Conservation (phyloP, 768 basidiomycete species). For the Mrakia hoshinonis region DNA sequence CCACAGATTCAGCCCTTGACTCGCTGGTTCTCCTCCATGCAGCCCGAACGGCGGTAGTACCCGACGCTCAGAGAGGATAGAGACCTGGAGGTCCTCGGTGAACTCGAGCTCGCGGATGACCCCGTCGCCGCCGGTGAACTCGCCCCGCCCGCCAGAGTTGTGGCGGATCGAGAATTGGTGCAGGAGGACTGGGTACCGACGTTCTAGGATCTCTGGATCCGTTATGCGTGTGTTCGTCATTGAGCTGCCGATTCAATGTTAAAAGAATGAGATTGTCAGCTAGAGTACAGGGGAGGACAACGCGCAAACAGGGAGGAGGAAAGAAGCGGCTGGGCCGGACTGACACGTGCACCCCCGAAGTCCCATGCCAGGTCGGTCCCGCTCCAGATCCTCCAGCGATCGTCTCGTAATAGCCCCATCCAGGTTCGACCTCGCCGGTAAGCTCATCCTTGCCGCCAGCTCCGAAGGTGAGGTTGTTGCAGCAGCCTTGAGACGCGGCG, state of each 20-base stretch:
- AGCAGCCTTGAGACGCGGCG: slow-evolving; percentile 33
- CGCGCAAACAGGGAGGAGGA: not conserved
- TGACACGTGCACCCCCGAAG: slow-evolving; percentile 11
- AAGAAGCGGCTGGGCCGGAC: too few relatives aligned
- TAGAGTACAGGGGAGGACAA: not conserved
- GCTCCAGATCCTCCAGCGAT: slow-evolving; percentile 33
- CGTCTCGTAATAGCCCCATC: slow-evolving; percentile 31
- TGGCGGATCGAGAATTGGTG: slow-evolving; percentile 32
- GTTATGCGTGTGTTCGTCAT: slow-evolving; percentile 26
- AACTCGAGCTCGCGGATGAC: slow-evolving; percentile 37
- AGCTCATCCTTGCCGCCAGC: slow-evolving; percentile 29
- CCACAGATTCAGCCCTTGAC: slow-evolving; percentile 78
- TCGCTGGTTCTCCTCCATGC: slow-evolving; percentile 66
- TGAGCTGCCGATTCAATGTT: not conserved
- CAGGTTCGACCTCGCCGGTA: slow-evolving; percentile 13
- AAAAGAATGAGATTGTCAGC: not conserved
- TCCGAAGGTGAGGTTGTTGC: slow-evolving; percentile 32
- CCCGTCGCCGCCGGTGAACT: slow-evolving; percentile 32
- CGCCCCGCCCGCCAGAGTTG: slow-evolving; percentile 29
- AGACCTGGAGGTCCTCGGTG: slow-evolving; percentile 46
- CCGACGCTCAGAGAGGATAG: slow-evolving; percentile 79
- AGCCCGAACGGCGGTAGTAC: slow-evolving; percentile 79
- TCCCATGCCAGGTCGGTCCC: slow-evolving; percentile 32
- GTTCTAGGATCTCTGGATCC: slow-evolving; percentile 30
- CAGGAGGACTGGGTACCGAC: slow-evolving; percentile 33